Base-by-base conservation (phyloP, 2,329 filamentous ascomycete species). In the Shiraia sp. region DNA sequence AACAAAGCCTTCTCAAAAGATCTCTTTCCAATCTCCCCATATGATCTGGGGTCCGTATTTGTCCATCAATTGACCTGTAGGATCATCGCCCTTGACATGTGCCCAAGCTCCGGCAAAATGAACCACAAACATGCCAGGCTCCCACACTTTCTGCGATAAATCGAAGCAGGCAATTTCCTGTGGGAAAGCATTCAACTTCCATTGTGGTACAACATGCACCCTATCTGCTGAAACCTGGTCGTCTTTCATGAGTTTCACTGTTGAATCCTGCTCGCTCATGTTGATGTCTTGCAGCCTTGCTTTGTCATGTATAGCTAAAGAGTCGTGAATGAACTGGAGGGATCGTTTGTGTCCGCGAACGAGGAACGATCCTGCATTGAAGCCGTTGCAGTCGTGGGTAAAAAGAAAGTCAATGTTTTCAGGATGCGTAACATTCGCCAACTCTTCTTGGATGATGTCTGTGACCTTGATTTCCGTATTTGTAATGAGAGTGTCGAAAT, bases 71-170 rank as follows among this genome's bases (percentile, higher is more conserved):
- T 57, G 43, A 0, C 69, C 70, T 0, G 68, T 69, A 2, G 69
- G 62, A 52, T 71, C 70, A 9, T 69, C 57, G 13, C 59, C 64
- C 33, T 69, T 57, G 10, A 71, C 55, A 41, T 72, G 66, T 15
- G 68, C 70, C 66, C 69, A 71, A 6, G 70, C 70, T 7, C 70
- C 70, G 2, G 70, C 68, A 42, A 73, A 73, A 53, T 72, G 70
- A n/a, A 72, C 26, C 23, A 70, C 44, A 31, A 72, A 71, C 3
- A 49, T 59, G 14, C 69, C 69, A 8, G 47, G 57, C 39, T 64
- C 46, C 67, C 68, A 72, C 2, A 31, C 49, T 32, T 57, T 47
- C 6, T 48, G 27, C 8, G 44, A 33, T 4, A 66, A 53, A 34
- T 72, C 70, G 35, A 55, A 70, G 50, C 70, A 73, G 2, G 49